Base-by-base conservation (phyloP, 345 rosid genomes). In the Syzygium grande region DNA sequence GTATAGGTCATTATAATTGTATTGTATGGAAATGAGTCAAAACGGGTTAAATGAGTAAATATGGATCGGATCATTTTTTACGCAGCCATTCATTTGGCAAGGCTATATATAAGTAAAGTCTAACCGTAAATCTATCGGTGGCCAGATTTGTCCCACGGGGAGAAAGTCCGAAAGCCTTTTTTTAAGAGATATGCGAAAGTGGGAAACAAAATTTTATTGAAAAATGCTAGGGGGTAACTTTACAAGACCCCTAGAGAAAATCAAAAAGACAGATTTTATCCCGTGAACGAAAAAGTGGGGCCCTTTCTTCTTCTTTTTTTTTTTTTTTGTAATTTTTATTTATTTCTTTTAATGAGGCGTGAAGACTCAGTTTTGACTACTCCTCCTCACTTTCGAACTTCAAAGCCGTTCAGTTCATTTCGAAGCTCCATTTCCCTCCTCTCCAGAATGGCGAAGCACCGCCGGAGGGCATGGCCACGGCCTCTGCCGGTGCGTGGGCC, bases 391-490 rank as follows among this genome's bases (percentile, higher is more conserved):
- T n/a, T 30, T 68, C 52, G 58, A 84, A 84, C 86, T 84, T 29
- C 43, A 3, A 7, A 30, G 23, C 11, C 79, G 17, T 30, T 68
- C 43, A 53, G 5, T 52, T 52, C 54, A 52, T 41, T 17, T 54
- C 21, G 17, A 54, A 9, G 5, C 7, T 41, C 23, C 83, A 30
- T 30, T 77, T 30, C 25, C 49, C 29, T 30, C 86, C 85, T n/a
- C 43, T 41, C 43, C 43, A 41, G 49, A 52, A 41, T 27, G 52
- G 6, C 9, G 25, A 12, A 38, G 11, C 55, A 17, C 54, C 30
- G 63, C 55, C 55, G 43, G 49, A 63, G 54, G 23, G 7, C 30
- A 25, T 85, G 88, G 86, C 88, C 91, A 89, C 84, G 86, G 87
- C 86, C 43, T 85, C 41, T 25, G 80, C 63, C 77, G 58, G 41